A percentile compares a stretch with the other conserved stretches of the same genome.
Evolutionary conservation across 306 rosid species (phyloP).

Genomic region (Medicago lupulina): DNA sequence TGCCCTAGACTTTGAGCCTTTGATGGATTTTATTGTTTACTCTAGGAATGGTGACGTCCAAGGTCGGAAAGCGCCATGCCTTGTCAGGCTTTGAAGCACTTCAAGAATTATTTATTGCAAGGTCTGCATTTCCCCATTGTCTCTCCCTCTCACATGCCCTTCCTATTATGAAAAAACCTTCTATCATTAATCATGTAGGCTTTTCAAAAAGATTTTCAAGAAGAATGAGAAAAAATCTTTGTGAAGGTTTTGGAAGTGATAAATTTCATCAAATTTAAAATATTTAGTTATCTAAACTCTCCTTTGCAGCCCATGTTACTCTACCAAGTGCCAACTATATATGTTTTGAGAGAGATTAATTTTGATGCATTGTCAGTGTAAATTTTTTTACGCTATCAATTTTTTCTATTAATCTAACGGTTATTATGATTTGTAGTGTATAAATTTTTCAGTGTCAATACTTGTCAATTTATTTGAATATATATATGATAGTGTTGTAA

Average conservation of each 20-base stretch:
- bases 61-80: conserved; percentile 97
- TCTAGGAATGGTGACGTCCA: conserved; percentile 94
- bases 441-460: no score
- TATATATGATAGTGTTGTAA: no score
- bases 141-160: conserved; percentile 1
- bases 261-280: no score
- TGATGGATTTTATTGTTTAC: conserved; percentile 33
- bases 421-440: no score
- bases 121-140: conserved; percentile 48
- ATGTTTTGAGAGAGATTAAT: no score
- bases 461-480: no score
- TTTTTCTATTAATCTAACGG: no score
- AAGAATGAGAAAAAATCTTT: conserved; percentile 16
- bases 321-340: no score
- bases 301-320: no score
- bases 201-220: neutral
- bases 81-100: conserved; percentile 91
- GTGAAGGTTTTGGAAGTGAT: neutral
- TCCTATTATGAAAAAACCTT: neutral
- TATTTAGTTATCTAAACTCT: no score
- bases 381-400: no score
- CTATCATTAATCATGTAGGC: neutral
- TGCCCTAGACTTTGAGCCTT: conserved; percentile 11
- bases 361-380: no score
- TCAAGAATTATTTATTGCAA: conserved; percentile 80